Evolutionary conservation across 331 rosid species (phyloP).

Genomic region (Acacia concinna): DNA sequence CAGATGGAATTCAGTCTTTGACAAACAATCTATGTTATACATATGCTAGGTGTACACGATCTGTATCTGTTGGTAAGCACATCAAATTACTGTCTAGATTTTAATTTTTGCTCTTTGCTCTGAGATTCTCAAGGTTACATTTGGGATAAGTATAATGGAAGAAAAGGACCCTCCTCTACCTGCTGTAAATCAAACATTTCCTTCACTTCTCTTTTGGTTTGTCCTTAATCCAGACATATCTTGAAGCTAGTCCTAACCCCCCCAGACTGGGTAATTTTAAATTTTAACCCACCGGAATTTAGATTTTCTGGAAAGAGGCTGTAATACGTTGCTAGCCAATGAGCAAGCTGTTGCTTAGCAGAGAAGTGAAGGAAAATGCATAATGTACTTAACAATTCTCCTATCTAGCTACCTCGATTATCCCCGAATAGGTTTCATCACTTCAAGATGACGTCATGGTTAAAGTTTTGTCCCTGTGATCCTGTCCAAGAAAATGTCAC

Average conservation of each 20-base stretch:
- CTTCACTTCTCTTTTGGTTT: neutral
- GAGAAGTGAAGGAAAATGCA: neutral
- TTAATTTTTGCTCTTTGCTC: neutral
- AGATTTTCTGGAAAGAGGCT: neutral
- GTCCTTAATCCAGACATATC: neutral
- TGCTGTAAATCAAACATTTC: neutral
- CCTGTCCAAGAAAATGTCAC: neutral
- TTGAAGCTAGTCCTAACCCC: neutral
- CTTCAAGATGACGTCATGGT: neutral
- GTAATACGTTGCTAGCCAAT: neutral
- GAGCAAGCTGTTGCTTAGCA: neutral
- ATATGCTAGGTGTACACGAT: conserved; percentile 95
- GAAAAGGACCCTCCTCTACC: neutral
- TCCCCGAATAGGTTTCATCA: neutral
- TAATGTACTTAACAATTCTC: neutral
- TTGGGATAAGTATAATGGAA: neutral
- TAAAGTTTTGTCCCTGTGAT: neutral
- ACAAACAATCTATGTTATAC: conserved; percentile 96
- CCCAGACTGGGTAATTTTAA: neutral
- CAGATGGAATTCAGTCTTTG: conserved; percentile 92
- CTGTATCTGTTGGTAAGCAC: conserved; percentile 89
- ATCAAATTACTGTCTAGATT: neutral
- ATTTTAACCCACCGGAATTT: neutral
- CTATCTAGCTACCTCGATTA: neutral
- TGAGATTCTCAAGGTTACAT: neutral